Base-by-base conservation (phyloP, 1,284 basidiomycete genomes). In the Singerocomus rubriflavus region DNA sequence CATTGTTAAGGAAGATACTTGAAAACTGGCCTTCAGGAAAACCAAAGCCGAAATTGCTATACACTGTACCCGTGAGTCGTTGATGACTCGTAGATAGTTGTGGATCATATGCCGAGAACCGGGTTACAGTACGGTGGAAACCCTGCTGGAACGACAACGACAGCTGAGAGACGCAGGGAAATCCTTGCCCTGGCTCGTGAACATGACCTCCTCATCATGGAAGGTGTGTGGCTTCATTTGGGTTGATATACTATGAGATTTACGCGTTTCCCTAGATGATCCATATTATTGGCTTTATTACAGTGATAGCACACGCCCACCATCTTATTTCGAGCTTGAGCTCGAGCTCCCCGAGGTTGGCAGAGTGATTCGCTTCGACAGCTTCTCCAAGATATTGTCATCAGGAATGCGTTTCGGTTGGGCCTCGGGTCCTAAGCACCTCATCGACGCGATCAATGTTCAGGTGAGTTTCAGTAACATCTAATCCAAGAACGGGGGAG, bases 341-440 rank as follows among this genome's bases (percentile, higher is more conserved):
- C 72, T 59, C 5, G 72, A 78, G 44, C 69, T 77, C 54, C 68
- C 71, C 14, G 74, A 79, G 54, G 78, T 80, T 29, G 90, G 90
- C 2, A 79, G 84, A 21, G 87, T 91, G 6, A 56, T 92, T 42
- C 80, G 91, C 44, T 90, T 93, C 64, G 91, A 93, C 66, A 88
- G 84, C 65, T 78, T 96, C 57, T 90, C 85, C 52, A 97, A 97
- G 73, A 78, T 93, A 31, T 73, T 94, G 26, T 88, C 87, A 25
- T 85, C 84, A 13, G 90, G 88, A 51, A 78, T 87, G 56, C 78
- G 84, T 40, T 77, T 93, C 55, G 92, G 91, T 9, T 94, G 88
- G 66, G 82, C 82, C 0, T 84, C 87, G 10, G 93, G 89, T 0
- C 91, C 92, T 9, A 77, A 77, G 48, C 70, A 74, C 6, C 71